Evolutionary conservation across 805 yeast species (phyloP).

Genomic region (Starmerella stigmatis): DNA sequence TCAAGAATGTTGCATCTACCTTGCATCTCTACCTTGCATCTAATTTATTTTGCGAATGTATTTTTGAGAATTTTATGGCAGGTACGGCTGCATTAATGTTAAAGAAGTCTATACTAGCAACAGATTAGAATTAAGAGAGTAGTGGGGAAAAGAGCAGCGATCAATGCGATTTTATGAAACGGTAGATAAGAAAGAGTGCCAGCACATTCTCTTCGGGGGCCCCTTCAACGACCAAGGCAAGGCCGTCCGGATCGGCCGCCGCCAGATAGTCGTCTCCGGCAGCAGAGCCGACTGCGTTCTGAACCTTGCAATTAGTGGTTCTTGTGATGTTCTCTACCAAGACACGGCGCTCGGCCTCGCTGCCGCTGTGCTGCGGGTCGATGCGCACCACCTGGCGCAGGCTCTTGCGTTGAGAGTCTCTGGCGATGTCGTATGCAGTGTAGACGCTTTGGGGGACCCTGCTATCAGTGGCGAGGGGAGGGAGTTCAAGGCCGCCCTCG

Average conservation of each 20-base stretch:
- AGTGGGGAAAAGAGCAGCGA: not conserved
- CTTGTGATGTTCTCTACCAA: constrained; percentile 18
- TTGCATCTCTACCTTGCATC: too few species aligned
- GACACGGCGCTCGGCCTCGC: constrained; percentile 1
- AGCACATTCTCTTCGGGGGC: constrained; percentile 44
- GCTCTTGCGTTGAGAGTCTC: constrained; percentile 14
- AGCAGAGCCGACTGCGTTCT: constrained; percentile 1
- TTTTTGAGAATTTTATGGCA: too few species aligned
- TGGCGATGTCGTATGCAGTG: constrained; percentile 25
- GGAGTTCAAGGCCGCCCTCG: constrained; percentile 3
- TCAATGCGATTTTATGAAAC: constrained; percentile 10
- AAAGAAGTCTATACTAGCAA: not conserved
- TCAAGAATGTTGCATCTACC: too few species aligned
- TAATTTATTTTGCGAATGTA: too few species aligned
- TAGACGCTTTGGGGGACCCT: constrained; percentile 11
- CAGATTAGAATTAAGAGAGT: not conserved
- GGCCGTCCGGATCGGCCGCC: constrained; percentile 31
- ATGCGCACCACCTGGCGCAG: constrained; percentile 23
- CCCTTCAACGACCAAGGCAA: constrained; percentile 61
- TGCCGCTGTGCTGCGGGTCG: constrained; percentile 4
- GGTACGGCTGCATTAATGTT: too few species aligned
- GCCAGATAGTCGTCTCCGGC: not conserved
- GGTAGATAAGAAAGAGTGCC: constrained; percentile 21
- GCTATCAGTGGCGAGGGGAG: constrained; percentile 1
- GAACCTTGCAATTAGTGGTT: constrained; percentile 18